Evolutionary conservation across 2,329 filamentous ascomycete genomes (phyloP).

Genomic region (Hypoxylon sp.): DNA sequence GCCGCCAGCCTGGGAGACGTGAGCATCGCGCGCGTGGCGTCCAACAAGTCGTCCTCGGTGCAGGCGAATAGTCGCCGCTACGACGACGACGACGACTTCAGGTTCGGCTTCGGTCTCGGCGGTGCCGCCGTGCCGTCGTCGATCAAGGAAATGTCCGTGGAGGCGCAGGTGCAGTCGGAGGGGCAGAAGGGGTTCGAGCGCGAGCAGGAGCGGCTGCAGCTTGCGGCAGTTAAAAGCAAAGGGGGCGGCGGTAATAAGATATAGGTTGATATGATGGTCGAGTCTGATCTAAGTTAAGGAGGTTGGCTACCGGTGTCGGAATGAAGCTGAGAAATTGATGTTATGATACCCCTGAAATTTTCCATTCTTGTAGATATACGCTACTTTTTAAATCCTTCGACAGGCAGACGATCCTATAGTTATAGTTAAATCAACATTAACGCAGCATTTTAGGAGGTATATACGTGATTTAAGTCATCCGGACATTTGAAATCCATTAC

Average conservation of each 20-base stretch:
- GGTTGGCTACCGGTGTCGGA: background rate
- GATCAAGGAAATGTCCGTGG: slow-evolving; percentile 30
- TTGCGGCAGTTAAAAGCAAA: slow-evolving; percentile 13
- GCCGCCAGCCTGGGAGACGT: slow-evolving; percentile 31
- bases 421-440: background rate
- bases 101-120: slow-evolving; percentile 37
- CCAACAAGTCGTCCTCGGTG: slow-evolving; percentile 1
- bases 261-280: background rate
- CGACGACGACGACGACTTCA: slow-evolving; percentile 42
- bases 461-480: background rate
- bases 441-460: background rate
- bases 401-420: background rate
- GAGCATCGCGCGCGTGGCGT: slow-evolving; percentile 21
- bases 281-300: no score
- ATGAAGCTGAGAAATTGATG: slow-evolving; percentile 5
- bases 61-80: background rate
- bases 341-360: slow-evolving; percentile 29
- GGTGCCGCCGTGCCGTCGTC: slow-evolving; percentile 30
- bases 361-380: background rate
- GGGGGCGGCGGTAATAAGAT: background rate
- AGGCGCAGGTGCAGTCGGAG: slow-evolving; percentile 45
- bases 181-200: slow-evolving; percentile 46
- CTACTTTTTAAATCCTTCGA: background rate
- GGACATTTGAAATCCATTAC: background rate
- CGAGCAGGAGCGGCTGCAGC: slow-evolving; percentile 41